phyloP scores from a whole-genome alignment of 192 early-diverging fungal genomes.

The Linnemannia schmuckeri region DNA sequence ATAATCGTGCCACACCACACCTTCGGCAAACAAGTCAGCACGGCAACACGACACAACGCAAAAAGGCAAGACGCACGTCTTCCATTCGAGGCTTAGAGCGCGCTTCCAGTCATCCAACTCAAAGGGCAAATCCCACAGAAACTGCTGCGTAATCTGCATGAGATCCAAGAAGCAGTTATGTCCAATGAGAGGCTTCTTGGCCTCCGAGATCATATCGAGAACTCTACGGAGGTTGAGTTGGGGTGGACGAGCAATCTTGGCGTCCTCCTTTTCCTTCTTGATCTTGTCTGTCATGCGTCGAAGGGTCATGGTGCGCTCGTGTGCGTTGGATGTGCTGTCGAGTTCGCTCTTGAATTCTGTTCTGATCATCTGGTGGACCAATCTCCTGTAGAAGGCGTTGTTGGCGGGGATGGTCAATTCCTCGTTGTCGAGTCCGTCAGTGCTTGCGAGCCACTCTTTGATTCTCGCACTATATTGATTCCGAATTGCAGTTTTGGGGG shows the following conservation, averaged over 20 bases:
- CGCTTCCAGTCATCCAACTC: constrained; percentile 79
- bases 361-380: constrained; percentile 84
- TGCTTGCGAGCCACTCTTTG: constrained; percentile 59
- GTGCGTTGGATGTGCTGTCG: constrained; percentile 20
- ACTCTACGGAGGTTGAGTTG: constrained; percentile 77
- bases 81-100: constrained; percentile 67
- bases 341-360: constrained; percentile 41
- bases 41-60: neutral
- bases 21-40: neutral
- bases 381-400: constrained; percentile 75
- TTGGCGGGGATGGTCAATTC: constrained; percentile 59
- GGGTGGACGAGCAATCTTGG: constrained; percentile 34
- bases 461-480: constrained; percentile 33
- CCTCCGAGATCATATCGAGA: constrained; percentile 79
- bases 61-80: constrained; percentile 60
- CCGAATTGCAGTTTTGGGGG: neutral
- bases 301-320: constrained; percentile 58
- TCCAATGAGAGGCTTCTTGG: constrained; percentile 84
- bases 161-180: constrained; percentile 94
- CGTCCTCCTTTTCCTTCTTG: constrained; percentile 56
- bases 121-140: constrained; percentile 76
- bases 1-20: neutral
- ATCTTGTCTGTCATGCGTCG: constrained; percentile 55
- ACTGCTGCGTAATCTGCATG: constrained; percentile 84
- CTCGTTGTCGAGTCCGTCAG: constrained; percentile 2